Evolutionary conservation across 257 asterid species (phyloP).

Genomic region (Gynochthodes officinalis): DNA sequence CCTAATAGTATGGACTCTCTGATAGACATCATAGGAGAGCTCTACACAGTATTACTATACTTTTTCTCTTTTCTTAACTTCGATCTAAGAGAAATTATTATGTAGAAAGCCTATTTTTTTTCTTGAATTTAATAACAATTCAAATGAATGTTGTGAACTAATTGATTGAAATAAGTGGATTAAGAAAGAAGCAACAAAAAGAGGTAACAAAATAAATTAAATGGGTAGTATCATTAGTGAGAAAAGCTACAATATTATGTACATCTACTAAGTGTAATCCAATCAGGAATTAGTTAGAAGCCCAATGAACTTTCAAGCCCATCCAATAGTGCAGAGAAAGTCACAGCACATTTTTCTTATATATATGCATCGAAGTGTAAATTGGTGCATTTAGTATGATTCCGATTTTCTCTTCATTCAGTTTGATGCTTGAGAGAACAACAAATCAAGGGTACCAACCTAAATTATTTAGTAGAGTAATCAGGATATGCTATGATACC

Average conservation of each 20-base stretch:
- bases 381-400: neutral
- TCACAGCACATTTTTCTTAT: neutral
- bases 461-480: slow-evolving; percentile 3
- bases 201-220: neutral
- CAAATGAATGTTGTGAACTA: neutral
- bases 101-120: neutral
- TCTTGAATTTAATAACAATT: neutral
- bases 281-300: neutral
- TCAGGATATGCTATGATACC: slow-evolving; percentile 48
- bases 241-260: neutral
- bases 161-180: neutral
- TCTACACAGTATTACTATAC: neutral
- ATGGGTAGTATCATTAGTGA: neutral
- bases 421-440: neutral
- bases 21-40: neutral
- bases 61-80: too few relatives aligned
- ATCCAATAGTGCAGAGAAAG: neutral
- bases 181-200: neutral
- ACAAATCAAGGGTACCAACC: neutral
- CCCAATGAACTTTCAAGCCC: neutral
- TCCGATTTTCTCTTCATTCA: neutral
- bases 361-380: neutral
- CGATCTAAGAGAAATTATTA: neutral
- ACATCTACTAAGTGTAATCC: neutral
- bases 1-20: neutral